These are phyloP conservation scores for Myxozyma lipomycoides DNA, from an alignment of 805 yeast species.

Conservation along the genomic window DNA sequence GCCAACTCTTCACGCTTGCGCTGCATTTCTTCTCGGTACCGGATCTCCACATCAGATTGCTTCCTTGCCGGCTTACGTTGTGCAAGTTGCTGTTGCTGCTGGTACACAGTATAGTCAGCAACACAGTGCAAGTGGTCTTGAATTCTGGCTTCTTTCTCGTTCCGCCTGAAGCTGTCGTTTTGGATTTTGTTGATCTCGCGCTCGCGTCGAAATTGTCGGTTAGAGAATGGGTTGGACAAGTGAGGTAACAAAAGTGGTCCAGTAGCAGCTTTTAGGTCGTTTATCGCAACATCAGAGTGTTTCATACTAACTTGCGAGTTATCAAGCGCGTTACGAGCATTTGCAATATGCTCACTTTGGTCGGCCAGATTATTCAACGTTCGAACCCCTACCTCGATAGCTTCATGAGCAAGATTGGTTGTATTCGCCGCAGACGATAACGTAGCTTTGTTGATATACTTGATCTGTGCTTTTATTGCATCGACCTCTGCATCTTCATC, in stretches of 20 bases:
- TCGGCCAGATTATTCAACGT: neutral
- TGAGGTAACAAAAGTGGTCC: conserved; percentile 6
- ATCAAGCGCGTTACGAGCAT: neutral
- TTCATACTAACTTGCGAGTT: neutral
- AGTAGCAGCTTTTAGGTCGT: conserved; percentile 1
- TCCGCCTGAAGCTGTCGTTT: neutral
- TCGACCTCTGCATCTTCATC: conserved; percentile 4
- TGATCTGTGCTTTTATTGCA: conserved; percentile 5
- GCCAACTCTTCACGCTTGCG: neutral
- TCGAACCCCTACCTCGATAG: conserved; percentile 2
- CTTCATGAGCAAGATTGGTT: conserved; percentile 1
- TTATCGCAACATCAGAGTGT: neutral
- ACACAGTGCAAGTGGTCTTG: neutral
- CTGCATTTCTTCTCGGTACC: neutral
- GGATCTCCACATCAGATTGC: neutral
- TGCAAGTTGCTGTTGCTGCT: neutral
- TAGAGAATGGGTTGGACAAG: neutral
- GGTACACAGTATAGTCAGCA: neutral
- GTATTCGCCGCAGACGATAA: neutral
- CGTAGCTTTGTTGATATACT: conserved; percentile 1
- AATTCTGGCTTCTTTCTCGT: neutral
- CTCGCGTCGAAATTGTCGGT: neutral
- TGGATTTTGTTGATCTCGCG: neutral
- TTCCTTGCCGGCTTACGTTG: neutral
- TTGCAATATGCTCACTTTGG: conserved; percentile 3